phyloP scores from a whole-genome alignment of 768 basidiomycete species.

The Podaxis sp. region DNA sequence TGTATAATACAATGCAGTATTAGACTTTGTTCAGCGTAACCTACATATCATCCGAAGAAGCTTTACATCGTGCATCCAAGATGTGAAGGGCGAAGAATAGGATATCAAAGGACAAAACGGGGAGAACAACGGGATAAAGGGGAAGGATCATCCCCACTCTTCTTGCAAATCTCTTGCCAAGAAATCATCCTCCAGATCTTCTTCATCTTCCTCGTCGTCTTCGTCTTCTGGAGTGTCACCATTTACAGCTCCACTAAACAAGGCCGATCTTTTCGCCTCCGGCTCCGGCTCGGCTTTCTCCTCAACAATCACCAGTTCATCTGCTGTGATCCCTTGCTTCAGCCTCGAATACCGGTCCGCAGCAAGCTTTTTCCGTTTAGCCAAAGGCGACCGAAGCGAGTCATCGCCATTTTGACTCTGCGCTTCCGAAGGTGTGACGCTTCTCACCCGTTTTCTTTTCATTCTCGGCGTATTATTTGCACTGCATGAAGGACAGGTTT shows the following conservation, averaged over 20 bases:
- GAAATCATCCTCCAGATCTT: slow-evolving; percentile 72
- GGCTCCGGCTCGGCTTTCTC: slow-evolving; percentile 19
- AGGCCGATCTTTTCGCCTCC: slow-evolving; percentile 16
- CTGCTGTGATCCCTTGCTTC: slow-evolving; percentile 63
- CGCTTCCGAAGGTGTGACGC: slow-evolving; percentile 65
- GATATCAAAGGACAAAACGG: slow-evolving; percentile 13
- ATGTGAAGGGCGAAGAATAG: slow-evolving; percentile 12
- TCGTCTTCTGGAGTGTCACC: slow-evolving; percentile 31
- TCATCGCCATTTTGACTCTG: slow-evolving; percentile 33
- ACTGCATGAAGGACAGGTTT: slow-evolving; percentile 20
- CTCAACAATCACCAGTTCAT: slow-evolving; percentile 36
- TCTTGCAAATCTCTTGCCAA: slow-evolving; percentile 78
- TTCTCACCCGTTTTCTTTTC: slow-evolving; percentile 70
- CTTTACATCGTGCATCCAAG: slow-evolving; percentile 6
- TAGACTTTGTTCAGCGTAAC: slow-evolving; percentile 9
- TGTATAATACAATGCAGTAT: slow-evolving; percentile 1
- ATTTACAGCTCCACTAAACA: slow-evolving; percentile 13
- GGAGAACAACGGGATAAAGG: slow-evolving; percentile 4
- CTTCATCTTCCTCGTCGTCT: slow-evolving; percentile 42
- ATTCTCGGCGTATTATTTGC: slow-evolving; percentile 38
- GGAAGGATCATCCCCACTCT: slow-evolving; percentile 61
- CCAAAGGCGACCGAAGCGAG: slow-evolving; percentile 61
- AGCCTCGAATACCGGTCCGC: slow-evolving; percentile 65
- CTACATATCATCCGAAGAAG: slow-evolving; percentile 10
- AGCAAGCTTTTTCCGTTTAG: slow-evolving; percentile 78